Base-by-base conservation (phyloP, 2,329 filamentous ascomycete species). In the Arthroderma uncinatum region DNA sequence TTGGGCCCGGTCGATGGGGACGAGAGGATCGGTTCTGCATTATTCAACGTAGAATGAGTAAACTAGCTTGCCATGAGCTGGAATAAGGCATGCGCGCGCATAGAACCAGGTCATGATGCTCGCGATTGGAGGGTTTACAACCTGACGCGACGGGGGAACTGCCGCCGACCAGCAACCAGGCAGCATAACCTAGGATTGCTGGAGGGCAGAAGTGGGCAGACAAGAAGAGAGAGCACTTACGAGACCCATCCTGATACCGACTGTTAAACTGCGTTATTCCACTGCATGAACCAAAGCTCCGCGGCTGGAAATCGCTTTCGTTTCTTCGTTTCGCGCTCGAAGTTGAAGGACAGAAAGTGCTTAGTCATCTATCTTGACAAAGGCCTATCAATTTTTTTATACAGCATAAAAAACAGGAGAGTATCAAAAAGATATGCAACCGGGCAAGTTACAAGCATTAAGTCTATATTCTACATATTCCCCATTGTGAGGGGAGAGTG, bases 1-100 rank as follows among this genome's bases (percentile, higher is more conserved):
- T 74, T 62, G 81, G 79, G 44, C 71, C 72, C 30, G 68, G 70
- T 62, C 73, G 68, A 39, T 50, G 12, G 14, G 44, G 28, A 25
- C 44, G 44, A 34, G 44, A 50, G 25, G 44, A 50, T 50, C 44
- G 44, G 19, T 30, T 50, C 44, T 50, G 25, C 16, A 50, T n/a
- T 9, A 50, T 30, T 16, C n/a, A 16, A 7, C n/a, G 25, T 33
- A 33, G 14, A 50, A 19, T 30, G 8, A 50, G 44, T 30, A 50
- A 50, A 33, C 4, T 9, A 33, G 25, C 44, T 4, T 19, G 7
- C 9, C 28, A 7, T n/a, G 14, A 4, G 2, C 10, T 14, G 14
- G 14, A 30, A 50, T 50, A 33, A 33, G 7, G 44, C 4, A 48
- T 30, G 42, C 25, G 44, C 44, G 44, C 44, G 44, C 28, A 33